Evolutionary conservation across 83 land plant genomes (phyloP).

Genomic region (Picea engelmannii): DNA sequence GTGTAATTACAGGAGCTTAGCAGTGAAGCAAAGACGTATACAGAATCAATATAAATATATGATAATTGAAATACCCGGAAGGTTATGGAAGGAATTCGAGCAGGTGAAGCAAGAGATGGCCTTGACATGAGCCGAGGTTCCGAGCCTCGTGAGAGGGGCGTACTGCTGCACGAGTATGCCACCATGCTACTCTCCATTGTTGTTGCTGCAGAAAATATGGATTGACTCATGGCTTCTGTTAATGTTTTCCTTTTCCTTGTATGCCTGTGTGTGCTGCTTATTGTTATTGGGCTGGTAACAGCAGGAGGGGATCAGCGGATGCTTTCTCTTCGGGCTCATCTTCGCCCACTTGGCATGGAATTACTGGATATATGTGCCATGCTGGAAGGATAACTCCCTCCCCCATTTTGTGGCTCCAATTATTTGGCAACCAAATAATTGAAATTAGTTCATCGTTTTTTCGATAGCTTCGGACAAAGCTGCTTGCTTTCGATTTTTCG

Average conservation of each 20-base stretch:
- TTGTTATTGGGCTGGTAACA: neutral
- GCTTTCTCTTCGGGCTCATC: neutral
- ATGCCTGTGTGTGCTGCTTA: neutral
- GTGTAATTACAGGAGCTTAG: neutral
- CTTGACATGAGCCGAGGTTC: neutral
- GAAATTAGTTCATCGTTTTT: neutral
- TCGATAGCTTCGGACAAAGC: no score
- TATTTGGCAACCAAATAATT: neutral
- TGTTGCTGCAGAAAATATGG: neutral
- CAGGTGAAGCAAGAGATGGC: neutral
- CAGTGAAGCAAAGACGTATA: neutral
- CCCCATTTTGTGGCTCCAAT: neutral
- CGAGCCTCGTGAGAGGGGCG: neutral
- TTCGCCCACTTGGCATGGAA: neutral
- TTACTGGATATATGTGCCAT: neutral
- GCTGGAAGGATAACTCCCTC: slow-evolving; percentile 11
- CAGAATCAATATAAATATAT: no score
- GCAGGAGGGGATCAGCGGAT: neutral
- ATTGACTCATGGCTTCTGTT: no score
- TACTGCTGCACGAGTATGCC: neutral
- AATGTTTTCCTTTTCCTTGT: neutral
- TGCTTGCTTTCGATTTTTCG: no score
- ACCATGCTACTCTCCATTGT: slow-evolving; percentile 1
- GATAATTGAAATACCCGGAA: neutral
- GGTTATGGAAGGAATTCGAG: slow-evolving; percentile 7